Evolutionary conservation across 2,329 filamentous ascomycete species (phyloP).

Genomic region (Apiospora phragmitis): DNA sequence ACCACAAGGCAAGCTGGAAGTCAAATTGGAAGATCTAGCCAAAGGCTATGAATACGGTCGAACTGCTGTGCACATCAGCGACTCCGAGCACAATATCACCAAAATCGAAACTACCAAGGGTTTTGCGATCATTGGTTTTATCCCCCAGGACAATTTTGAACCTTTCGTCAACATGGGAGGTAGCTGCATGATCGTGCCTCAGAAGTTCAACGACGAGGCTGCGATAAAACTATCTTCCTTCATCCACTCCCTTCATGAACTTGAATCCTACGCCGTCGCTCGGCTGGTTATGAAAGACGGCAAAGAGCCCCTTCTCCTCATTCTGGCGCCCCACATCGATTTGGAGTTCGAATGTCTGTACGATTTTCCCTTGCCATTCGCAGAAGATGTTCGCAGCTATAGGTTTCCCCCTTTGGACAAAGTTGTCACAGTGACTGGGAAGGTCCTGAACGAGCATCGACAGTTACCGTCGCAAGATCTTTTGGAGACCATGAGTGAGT

Average conservation of each 20-base stretch:
- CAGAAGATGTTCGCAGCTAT: slow-evolving; percentile 89
- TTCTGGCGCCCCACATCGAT: slow-evolving; percentile 81
- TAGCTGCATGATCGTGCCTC: slow-evolving; percentile 73
- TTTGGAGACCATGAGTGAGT: slow-evolving; percentile 80
- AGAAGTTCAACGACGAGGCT: slow-evolving; percentile 78
- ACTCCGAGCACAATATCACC: slow-evolving; percentile 86
- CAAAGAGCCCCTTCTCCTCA: slow-evolving; percentile 72
- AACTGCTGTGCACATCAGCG: slow-evolving; percentile 85
- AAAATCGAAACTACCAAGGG: slow-evolving; percentile 75
- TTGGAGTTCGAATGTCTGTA: slow-evolving; percentile 80
- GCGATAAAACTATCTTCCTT: slow-evolving; percentile 84
- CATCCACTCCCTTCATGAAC: slow-evolving; percentile 81
- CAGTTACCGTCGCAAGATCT: slow-evolving; percentile 78
- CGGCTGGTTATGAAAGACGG: slow-evolving; percentile 82
- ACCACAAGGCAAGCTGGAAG: slow-evolving; percentile 77
- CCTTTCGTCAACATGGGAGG: slow-evolving; percentile 85
- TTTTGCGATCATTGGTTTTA: slow-evolving; percentile 85
- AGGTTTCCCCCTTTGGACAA: slow-evolving; percentile 87
- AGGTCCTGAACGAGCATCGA: slow-evolving; percentile 74
- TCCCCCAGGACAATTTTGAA: slow-evolving; percentile 75
- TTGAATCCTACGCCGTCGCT: slow-evolving; percentile 83
- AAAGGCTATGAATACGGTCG: slow-evolving; percentile 93
- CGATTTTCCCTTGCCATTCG: slow-evolving; percentile 88
- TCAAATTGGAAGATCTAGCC: slow-evolving; percentile 80
- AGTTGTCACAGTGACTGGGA: slow-evolving; percentile 84